These are phyloP conservation scores for Hymenoscyphus occultus DNA, from an alignment of 2,329 filamentous ascomycete species.

Conservation along the genomic window DNA sequence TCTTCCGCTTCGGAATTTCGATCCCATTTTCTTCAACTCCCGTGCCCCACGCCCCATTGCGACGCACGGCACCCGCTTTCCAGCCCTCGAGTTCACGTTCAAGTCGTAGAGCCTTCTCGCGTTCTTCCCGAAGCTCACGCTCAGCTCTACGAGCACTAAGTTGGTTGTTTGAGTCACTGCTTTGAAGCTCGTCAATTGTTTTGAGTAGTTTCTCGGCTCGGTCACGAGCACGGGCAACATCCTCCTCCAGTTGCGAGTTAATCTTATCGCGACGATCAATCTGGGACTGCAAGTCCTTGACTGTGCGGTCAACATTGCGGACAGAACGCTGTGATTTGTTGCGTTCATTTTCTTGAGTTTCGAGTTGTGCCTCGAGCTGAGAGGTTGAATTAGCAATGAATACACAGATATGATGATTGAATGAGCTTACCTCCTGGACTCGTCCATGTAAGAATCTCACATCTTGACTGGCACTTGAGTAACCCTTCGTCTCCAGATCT, in stretches of 20 bases:
- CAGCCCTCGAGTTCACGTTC: constrained; percentile 84
- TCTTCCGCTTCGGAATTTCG: constrained; percentile 63
- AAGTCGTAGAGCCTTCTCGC: constrained; percentile 74
- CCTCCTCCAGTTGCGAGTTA: constrained; percentile 75
- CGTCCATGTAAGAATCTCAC: constrained; percentile 92
- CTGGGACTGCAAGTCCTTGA: constrained; percentile 89
- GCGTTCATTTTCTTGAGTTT: constrained; percentile 75
- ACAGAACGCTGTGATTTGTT: constrained; percentile 80
- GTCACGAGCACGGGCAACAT: constrained; percentile 80
- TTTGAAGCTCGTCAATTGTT: constrained; percentile 91
- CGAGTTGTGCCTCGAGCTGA: constrained; percentile 84
- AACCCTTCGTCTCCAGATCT: constrained; percentile 95
- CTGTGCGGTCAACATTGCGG: constrained; percentile 88
- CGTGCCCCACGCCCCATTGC: constrained; percentile 35
- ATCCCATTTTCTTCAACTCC: constrained; percentile 36
- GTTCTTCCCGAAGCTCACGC: constrained; percentile 84
- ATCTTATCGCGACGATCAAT: constrained; percentile 92
- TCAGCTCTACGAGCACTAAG: constrained; percentile 81
- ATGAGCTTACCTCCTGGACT: constrained; percentile 79
- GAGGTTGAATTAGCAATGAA: constrained; percentile 33
- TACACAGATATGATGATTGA: constrained; percentile 17
- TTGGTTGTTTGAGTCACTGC: constrained; percentile 77
- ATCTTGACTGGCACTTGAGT: constrained; percentile 90
- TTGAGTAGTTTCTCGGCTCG: constrained; percentile 85
- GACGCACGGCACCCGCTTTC: constrained; percentile 49